Conservation (phyloP, 2,329 filamentous ascomycete species). For the Phialemonium atrogriseum region DNA sequence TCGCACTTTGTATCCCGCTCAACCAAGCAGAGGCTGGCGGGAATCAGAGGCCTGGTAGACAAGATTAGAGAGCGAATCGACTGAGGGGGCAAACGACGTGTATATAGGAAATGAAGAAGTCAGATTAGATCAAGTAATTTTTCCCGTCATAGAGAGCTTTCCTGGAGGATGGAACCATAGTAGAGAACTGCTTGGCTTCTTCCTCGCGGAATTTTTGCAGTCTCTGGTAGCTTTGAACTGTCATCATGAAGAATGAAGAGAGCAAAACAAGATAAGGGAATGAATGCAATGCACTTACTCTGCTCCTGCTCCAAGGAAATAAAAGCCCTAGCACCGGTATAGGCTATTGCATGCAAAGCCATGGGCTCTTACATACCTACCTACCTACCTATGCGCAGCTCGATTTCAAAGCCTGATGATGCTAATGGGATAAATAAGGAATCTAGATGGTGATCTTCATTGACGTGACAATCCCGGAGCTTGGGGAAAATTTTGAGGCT, state of each 20-base stretch:
- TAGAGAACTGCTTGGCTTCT: slow-evolving; percentile 39
- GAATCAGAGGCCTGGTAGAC: slow-evolving; percentile 34
- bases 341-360: too few relatives aligned
- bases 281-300: background rate
- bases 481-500: too few relatives aligned
- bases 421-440: too few relatives aligned
- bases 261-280: background rate
- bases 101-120: slow-evolving; percentile 20
- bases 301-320: too few relatives aligned
- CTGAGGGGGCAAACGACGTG: slow-evolving; percentile 16
- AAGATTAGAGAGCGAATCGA: slow-evolving; percentile 23
- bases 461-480: too few relatives aligned
- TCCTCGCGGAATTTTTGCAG: slow-evolving; percentile 17
- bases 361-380: too few relatives aligned
- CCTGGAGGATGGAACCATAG: slow-evolving; percentile 39
- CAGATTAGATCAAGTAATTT: slow-evolving; percentile 61
- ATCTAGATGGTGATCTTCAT: too few relatives aligned
- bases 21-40: slow-evolving; percentile 40
- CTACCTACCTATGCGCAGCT: too few relatives aligned
- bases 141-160: slow-evolving; percentile 30
- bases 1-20: slow-evolving; percentile 45
- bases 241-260: slow-evolving; percentile 28
- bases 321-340: too few relatives aligned
- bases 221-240: slow-evolving; percentile 24
- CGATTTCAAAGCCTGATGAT: too few relatives aligned